Percentiles rank a stretch among this genome's conserved stretches.
These are phyloP conservation scores for Pseudonitzschia delicatissima DNA, from an alignment of 108 stramenopile genomes.

Conservation along the genomic window DNA sequence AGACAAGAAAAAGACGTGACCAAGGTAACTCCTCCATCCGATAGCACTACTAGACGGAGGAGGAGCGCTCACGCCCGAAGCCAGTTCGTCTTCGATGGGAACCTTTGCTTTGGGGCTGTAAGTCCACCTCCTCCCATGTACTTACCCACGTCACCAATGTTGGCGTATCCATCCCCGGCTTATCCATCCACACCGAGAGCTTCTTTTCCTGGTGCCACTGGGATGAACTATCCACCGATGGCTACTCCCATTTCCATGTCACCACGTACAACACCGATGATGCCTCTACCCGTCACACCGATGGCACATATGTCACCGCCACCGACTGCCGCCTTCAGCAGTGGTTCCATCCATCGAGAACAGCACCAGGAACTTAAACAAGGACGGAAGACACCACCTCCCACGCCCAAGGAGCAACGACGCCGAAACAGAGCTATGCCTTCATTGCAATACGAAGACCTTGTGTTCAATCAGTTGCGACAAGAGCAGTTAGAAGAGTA, in stretches of 20 bases:
- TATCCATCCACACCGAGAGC: not conserved
- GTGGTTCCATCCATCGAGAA: too few relatives aligned
- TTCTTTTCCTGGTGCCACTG: not conserved
- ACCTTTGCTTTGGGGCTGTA: not conserved
- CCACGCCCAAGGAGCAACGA: conserved; percentile 4
- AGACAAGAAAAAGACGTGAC: not conserved
- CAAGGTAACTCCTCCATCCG: not conserved
- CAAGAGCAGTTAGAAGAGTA: not conserved
- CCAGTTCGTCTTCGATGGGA: conserved; percentile 8
- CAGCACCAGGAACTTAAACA: not conserved
- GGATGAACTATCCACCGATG: not conserved
- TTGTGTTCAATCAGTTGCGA: not conserved
- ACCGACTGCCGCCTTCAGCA: not conserved
- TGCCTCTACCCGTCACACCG: not conserved
- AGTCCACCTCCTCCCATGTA: not conserved
- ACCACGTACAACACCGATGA: too few relatives aligned
- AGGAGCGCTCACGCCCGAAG: not conserved
- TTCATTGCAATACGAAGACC: conserved; percentile 7
- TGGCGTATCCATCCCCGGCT: not conserved
- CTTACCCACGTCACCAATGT: not conserved
- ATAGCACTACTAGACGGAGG: not conserved
- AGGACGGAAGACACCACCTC: not conserved
- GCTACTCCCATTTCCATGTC: not conserved
- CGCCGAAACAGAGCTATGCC: conserved; percentile 10
- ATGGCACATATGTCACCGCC: not conserved